Evolutionary conservation across 2,329 filamentous ascomycete species (phyloP).

Genomic region (Trichoderma gracile): DNA sequence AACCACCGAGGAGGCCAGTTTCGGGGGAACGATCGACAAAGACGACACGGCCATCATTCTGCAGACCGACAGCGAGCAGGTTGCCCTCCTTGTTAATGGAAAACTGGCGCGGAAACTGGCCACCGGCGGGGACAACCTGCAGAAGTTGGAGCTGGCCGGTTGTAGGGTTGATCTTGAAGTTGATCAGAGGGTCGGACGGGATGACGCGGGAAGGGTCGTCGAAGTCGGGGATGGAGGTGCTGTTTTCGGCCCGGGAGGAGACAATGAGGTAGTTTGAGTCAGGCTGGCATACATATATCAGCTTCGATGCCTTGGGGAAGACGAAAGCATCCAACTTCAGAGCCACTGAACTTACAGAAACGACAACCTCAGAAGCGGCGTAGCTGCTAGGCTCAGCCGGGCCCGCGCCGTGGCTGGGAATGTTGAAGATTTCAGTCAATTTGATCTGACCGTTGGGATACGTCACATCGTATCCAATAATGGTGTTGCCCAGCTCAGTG

Average conservation of each 20-base stretch:
- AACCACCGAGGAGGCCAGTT: slow-evolving; percentile 57
- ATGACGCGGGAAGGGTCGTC: slow-evolving; percentile 48
- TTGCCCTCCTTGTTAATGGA: slow-evolving; percentile 64
- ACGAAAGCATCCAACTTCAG: background rate
- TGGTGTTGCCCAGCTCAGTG: slow-evolving; percentile 60
- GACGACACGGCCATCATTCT: slow-evolving; percentile 60
- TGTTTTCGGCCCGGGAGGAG: slow-evolving; percentile 65
- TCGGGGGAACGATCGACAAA: slow-evolving; percentile 60
- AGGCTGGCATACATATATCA: slow-evolving; percentile 43
- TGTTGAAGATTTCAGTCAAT: slow-evolving; percentile 51
- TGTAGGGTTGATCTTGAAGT: slow-evolving; percentile 55
- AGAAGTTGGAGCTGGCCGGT: slow-evolving; percentile 58
- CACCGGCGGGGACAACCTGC: slow-evolving; percentile 64
- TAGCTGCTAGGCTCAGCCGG: slow-evolving; percentile 44
- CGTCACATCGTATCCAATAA: slow-evolving; percentile 57
- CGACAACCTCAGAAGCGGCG: slow-evolving; percentile 55
- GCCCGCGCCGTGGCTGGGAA: slow-evolving; percentile 50
- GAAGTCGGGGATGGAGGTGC: slow-evolving; percentile 51
- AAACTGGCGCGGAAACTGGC: slow-evolving; percentile 66
- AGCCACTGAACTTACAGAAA: slow-evolving; percentile 52
- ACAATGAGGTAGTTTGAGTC: slow-evolving; percentile 64
- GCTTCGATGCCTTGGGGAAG: background rate
- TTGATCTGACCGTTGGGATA: slow-evolving; percentile 49
- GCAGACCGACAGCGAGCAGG: slow-evolving; percentile 65
- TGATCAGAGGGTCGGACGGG: slow-evolving; percentile 64